Base-by-base conservation (phyloP, 768 basidiomycete species). In the Tylopilus felleus region DNA sequence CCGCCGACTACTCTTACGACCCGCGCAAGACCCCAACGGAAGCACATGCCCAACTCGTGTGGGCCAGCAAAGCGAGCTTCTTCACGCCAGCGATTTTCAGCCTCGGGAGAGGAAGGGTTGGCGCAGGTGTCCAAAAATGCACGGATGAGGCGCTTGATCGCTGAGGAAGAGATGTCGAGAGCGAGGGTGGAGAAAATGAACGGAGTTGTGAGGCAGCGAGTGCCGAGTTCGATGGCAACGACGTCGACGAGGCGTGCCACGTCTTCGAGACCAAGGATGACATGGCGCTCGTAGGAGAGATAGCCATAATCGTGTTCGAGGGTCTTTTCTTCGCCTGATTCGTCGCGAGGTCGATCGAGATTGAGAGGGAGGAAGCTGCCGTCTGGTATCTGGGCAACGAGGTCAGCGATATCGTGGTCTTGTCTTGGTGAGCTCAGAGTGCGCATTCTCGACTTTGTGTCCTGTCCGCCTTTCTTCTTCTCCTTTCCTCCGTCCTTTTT, bases 131-230 rank as follows among this genome's bases (percentile, higher is more conserved):
- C 74, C n/a, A 97, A 71, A 72, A 95, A 98, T 8, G 85, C 74
- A n/a, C 82, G 78, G 56, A 96, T 85, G 50, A 98, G 80, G 47
- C 86, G 76, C 62, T 81, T 85, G 62, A 93, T 83, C 31, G 84
- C 81, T n/a, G 83, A 74, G 7, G 84, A 74, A 40, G 84, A 88
- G 39, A 95, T 77, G 63, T 97, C 94, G 56, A 98, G 83, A 16
- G 93, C 93, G 60, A 88, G 82, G 27, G 82, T 84, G 35, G 90
- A 91, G 75, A 98, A 96, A 57, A 98, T 85, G 73, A 97, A 87
- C 21, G 95, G 94, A 4, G 91, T 93, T 21, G 87, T 86, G 56
- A 97, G 79, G 62, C 85, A 89, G 62, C 89, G 78, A 51, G 81
- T 77, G 58, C 78, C 79, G 51, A 93, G 81, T 71, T 90, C 88